Conservation (phyloP, 371 early-diverging fungal genomes). For the Gilbertella persicaria region DNA sequence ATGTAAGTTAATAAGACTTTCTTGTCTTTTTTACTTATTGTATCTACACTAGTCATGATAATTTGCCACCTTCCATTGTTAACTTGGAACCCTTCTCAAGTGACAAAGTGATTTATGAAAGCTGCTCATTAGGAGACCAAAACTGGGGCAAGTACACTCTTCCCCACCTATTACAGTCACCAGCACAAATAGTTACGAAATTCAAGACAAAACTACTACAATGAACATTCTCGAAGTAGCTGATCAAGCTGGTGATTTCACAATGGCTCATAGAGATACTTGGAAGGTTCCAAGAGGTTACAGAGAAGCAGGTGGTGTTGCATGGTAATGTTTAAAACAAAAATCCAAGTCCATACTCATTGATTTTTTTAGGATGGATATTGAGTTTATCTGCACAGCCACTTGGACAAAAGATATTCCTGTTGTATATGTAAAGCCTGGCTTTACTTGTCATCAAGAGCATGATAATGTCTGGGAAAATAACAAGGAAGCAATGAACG, state of each 20-base stretch:
- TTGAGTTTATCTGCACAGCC: slow-evolving; percentile 47
- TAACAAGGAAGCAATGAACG: slow-evolving; percentile 23
- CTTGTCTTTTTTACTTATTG: background rate
- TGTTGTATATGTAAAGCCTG: slow-evolving; percentile 30
- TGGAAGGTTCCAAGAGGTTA: slow-evolving; percentile 43
- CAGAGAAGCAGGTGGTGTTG: slow-evolving; percentile 41
- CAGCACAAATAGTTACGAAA: slow-evolving; percentile 12
- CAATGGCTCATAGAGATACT: slow-evolving; percentile 48
- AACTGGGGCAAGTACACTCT: slow-evolving; percentile 41
- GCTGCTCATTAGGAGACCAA: slow-evolving; percentile 33
- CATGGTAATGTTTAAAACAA: slow-evolving; percentile 26
- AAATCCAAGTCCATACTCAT: background rate
- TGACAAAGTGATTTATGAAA: slow-evolving; percentile 36
- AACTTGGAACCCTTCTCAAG: slow-evolving; percentile 32
- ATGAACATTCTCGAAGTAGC: slow-evolving; percentile 33
- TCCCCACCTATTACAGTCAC: slow-evolving; percentile 34
- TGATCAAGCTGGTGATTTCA: slow-evolving; percentile 48
- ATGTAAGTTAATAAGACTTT: slow-evolving; percentile 18
- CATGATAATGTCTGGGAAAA: slow-evolving; percentile 30
- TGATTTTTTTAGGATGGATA: slow-evolving; percentile 33
- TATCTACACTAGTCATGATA: slow-evolving; percentile 19
- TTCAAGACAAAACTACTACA: slow-evolving; percentile 15
- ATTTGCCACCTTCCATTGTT: slow-evolving; percentile 35
- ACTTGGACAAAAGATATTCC: slow-evolving; percentile 42
- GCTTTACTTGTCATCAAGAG: slow-evolving; percentile 47